These are phyloP conservation scores for Candida argentea DNA, from an alignment of 805 yeast genomes.

Conservation along the genomic window DNA sequence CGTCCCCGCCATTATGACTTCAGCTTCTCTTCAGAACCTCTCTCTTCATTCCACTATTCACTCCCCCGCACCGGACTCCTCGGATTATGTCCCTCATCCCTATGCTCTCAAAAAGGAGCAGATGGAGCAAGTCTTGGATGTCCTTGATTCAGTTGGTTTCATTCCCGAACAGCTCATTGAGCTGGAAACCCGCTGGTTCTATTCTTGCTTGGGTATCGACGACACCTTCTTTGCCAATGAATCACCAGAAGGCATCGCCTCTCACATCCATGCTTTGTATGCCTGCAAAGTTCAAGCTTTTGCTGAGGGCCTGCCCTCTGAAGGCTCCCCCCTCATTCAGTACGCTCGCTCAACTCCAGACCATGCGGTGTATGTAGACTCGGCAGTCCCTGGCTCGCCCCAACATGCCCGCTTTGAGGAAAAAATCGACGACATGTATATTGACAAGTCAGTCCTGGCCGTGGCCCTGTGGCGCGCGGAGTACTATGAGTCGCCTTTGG, in stretches of 20 bases:
- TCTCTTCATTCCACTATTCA: conserved; percentile 23
- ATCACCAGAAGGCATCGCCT: conserved; percentile 66
- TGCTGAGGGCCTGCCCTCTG: conserved; percentile 42
- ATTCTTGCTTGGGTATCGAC: conserved; percentile 78
- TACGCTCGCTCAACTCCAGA: conserved; percentile 72
- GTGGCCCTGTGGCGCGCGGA: conserved; percentile 53
- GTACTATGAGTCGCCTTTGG: conserved; percentile 61
- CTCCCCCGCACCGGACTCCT: no score
- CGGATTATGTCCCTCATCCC: conserved; percentile 70
- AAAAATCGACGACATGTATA: conserved; percentile 71
- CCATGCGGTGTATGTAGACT: conserved; percentile 87
- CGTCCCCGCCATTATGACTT: conserved; percentile 13
- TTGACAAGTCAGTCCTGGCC: conserved; percentile 40
- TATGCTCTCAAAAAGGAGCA: conserved; percentile 78
- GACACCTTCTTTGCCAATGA: conserved; percentile 88
- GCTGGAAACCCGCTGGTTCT: conserved; percentile 83
- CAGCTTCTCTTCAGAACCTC: conserved; percentile 13
- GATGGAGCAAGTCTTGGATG: conserved; percentile 70
- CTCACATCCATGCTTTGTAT: conserved; percentile 79
- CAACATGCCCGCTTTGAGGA: conserved; percentile 48
- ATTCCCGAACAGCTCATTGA: conserved; percentile 84
- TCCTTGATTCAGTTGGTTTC: conserved; percentile 73
- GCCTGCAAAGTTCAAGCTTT: conserved; percentile 89
- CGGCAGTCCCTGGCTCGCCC: conserved; percentile 33
- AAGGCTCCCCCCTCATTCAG: conserved; percentile 47